Base-by-base conservation (phyloP, 495 filamentous ascomycete genomes). In the Xylaria longipes region DNA sequence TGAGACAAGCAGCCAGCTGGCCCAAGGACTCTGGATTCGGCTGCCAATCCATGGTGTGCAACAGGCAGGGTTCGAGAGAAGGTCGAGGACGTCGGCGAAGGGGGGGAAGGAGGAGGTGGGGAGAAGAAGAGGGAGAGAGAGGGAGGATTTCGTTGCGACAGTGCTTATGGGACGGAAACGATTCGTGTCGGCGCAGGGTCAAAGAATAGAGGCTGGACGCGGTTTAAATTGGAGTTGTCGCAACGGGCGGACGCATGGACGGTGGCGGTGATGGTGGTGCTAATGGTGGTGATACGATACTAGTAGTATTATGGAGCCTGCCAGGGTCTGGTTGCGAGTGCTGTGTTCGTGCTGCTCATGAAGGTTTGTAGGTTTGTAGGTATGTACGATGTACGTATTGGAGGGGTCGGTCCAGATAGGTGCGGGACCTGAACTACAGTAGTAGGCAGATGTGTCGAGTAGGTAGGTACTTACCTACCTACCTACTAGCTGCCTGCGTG, bases 1-100 rank as follows among this genome's bases (percentile, higher is more conserved):
- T 91, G 76, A 99, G 89, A 82, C 91, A 98, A 78, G 89, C 89
- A 74, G 94, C 92, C 52, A 99, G 88, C 85, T 97, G 93, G 85
- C 87, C 87, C 86, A 98, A 87, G 78, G 91, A 92, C 85, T 93
- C 93, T 72, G 91, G 87, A 80, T 93, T 88, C 41, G 96, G 97
- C 85, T 97, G 94, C 96, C 96, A 99, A 78, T 89, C 89, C 94
- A 97, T 97, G 77, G 68, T 76, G 71, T 74, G 73, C 67, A 77
- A 79, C 74, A 69, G 66, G 73, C 29, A 20, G 22, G 69, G 58
- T 12, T 54, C 6, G 33, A 45, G 45, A 41, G 11, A 25, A 27
- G 20, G 60, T 46, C n/a, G 27, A 69, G 15, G 41, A 57, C 0
- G 60, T 20, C 37, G 46, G 20, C 20, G 17, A 17, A 56, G 14